Conservation (phyloP, 164 flowering plant genomes). For the Litsea cubeba region DNA sequence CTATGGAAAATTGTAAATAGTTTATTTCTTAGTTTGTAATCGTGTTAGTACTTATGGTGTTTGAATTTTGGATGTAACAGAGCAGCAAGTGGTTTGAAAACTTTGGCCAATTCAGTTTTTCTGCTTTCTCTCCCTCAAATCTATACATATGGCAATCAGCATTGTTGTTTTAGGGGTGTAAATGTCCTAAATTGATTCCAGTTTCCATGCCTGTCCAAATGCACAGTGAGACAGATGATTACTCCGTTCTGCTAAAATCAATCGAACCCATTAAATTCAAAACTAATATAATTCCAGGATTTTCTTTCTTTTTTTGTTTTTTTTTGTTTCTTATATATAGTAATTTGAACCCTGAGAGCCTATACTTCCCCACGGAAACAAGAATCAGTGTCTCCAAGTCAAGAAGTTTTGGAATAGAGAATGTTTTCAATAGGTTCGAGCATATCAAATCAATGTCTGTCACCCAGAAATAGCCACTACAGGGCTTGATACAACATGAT, state of each 20-base stretch:
- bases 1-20: background rate
- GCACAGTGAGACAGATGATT: background rate
- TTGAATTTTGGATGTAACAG: background rate
- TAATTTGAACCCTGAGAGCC: background rate
- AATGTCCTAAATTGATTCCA: background rate
- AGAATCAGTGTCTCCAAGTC: too few species aligned
- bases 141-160: too few species aligned
- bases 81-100: background rate
- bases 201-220: background rate
- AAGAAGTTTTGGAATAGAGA: too few species aligned
- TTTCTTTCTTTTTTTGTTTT: too few species aligned
- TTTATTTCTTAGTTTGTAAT: background rate
- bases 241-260: background rate
- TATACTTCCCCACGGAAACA: background rate
- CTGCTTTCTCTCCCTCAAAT: background rate
- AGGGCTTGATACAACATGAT: constrained; percentile 27
- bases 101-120: background rate
- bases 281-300: background rate
- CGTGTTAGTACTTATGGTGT: background rate
- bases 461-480: constrained; percentile 15
- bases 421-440: background rate
- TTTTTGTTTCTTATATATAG: background rate
- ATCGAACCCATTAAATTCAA: background rate
- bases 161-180: too few species aligned
- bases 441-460: background rate